A percentile compares a stretch with the other conserved stretches of the same genome.
Evolutionary conservation across 1,284 basidiomycete genomes (phyloP).

Genomic region (Mycena citricolor): DNA sequence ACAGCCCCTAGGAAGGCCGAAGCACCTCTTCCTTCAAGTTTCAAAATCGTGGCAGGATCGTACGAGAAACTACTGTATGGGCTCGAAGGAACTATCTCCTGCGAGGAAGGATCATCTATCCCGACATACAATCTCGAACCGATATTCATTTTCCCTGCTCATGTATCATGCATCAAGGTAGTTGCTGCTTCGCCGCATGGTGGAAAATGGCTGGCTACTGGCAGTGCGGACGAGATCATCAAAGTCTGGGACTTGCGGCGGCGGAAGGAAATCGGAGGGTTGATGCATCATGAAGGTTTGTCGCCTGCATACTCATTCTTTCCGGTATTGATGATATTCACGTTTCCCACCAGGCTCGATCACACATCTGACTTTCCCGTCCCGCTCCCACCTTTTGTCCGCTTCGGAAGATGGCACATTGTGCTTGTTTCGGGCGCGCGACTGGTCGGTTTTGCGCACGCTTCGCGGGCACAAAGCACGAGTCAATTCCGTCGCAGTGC

Average conservation of each 20-base stretch:
- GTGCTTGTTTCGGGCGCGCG: constrained; percentile 87
- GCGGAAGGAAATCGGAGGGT: constrained; percentile 88
- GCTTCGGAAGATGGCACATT: constrained; percentile 90
- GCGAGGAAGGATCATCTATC: constrained; percentile 29
- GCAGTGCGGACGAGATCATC: constrained; percentile 91
- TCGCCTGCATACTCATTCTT: constrained; percentile 18
- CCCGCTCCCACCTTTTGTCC: constrained; percentile 85
- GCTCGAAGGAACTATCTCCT: constrained; percentile 65
- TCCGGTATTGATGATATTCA: background rate
- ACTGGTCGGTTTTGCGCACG: constrained; percentile 88
- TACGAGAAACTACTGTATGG: constrained; percentile 97
- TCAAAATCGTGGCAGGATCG: constrained; percentile 87
- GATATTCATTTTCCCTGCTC: constrained; percentile 95
- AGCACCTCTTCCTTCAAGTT: constrained; percentile 51
- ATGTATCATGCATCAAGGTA: constrained; percentile 89
- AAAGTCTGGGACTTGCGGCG: constrained; percentile 97
- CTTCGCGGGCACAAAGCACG: constrained; percentile 93
- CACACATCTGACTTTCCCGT: constrained; percentile 86
- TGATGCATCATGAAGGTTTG: constrained; percentile 91
- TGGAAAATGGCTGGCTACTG: constrained; percentile 95
- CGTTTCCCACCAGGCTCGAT: constrained; percentile 67
- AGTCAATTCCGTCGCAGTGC: constrained; percentile 87
- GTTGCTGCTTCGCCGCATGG: constrained; percentile 83
- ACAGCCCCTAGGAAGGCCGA: constrained; percentile 9
- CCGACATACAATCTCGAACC: constrained; percentile 72